phyloP scores from a whole-genome alignment of 2,329 filamentous ascomycete species.

The Gliomastix tumulicola region DNA sequence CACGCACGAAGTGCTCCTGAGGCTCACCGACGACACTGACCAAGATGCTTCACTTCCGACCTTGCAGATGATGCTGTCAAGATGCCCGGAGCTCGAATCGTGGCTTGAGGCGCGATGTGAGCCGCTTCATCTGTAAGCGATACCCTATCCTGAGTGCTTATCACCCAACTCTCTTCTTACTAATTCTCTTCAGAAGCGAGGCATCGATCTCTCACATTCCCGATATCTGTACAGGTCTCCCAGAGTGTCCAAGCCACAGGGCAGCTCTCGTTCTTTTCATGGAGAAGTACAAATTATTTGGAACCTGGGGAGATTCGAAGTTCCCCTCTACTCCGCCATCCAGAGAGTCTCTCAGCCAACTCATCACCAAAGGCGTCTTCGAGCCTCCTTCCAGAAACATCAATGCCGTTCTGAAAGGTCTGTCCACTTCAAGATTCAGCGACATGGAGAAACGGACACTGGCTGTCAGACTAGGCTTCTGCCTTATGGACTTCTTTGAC shows the following conservation, averaged over 20 bases:
- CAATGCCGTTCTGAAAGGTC: neutral
- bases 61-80: neutral
- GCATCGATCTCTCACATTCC: neutral
- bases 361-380: constrained; percentile 5
- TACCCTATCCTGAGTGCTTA: too few relatives aligned
- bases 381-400: neutral
- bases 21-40: neutral
- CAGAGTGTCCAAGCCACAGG: neutral
- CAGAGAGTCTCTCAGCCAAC: constrained; percentile 4
- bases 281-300: constrained; percentile 1
- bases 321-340: neutral
- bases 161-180: neutral
- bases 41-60: neutral
- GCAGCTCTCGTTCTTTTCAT: neutral
- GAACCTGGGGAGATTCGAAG: constrained; percentile 1
- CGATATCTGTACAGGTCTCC: neutral
- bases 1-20: constrained; percentile 1
- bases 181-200: neutral
- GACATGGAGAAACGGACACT: constrained; percentile 4
- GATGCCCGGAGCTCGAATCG: neutral
- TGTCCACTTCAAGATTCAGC: neutral
- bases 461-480: constrained; percentile 5
- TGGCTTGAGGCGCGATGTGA: neutral
- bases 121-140: neutral
- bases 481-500: constrained; percentile 8